phyloP scores from a whole-genome alignment of 2,329 filamentous ascomycete genomes.

The Penicillium italicum region DNA sequence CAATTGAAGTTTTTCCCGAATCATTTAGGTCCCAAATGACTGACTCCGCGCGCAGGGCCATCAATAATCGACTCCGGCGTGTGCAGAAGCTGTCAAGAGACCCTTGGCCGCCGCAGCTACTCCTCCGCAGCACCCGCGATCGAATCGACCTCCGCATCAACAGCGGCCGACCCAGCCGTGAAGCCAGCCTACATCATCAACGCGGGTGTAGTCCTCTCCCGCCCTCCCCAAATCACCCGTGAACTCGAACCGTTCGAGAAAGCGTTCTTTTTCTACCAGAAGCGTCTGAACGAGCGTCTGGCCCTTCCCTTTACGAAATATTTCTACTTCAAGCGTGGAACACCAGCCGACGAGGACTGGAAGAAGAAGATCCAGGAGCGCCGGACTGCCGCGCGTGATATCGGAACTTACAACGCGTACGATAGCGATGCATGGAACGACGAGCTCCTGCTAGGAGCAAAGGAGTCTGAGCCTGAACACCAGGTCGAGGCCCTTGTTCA shows the following conservation, averaged over 20 bases:
- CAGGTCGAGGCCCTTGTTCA: conserved; percentile 67
- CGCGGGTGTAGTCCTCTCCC: conserved; percentile 77
- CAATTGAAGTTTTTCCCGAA: not conserved
- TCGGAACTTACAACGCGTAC: conserved; percentile 78
- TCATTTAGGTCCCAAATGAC: conserved; percentile 2
- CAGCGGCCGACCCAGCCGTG: conserved; percentile 27
- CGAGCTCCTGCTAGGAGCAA: conserved; percentile 73
- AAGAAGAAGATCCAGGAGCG: conserved; percentile 78
- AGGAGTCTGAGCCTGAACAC: conserved; percentile 60
- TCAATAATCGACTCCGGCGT: conserved; percentile 40
- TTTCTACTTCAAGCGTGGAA: conserved; percentile 93
- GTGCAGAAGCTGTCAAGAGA: conserved; percentile 45
- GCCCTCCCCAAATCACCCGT: conserved; percentile 81
- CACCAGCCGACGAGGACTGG: conserved; percentile 81
- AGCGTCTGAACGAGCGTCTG: conserved; percentile 89
- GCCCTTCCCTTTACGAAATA: conserved; percentile 81
- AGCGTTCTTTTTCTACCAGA: conserved; percentile 94
- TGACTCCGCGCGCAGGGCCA: conserved; percentile 28
- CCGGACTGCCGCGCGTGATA: conserved; percentile 73
- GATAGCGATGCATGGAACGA: conserved; percentile 81
- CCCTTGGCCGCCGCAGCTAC: conserved; percentile 40
- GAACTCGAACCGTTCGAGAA: conserved; percentile 84
- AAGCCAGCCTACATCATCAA: conserved; percentile 47
- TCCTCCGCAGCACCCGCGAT: conserved; percentile 39
- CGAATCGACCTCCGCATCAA: conserved; percentile 35